Conservation (phyloP, 2,329 filamentous ascomycete species). For the Penicillium sclerotigenum region DNA sequence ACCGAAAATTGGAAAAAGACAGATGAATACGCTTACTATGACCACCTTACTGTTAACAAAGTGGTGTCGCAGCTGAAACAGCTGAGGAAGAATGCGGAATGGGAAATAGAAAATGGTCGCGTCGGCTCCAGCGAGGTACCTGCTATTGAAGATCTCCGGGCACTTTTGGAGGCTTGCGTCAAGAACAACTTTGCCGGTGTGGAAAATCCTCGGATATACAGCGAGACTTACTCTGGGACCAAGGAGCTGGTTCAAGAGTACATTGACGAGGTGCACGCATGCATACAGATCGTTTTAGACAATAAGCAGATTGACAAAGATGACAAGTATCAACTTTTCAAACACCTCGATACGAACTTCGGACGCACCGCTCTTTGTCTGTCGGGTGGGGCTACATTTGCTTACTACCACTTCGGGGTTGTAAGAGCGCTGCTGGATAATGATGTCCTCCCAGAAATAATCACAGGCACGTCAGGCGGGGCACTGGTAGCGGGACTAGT, state of each 20-base stretch:
- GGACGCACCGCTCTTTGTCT: constrained; percentile 89
- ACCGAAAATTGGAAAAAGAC: constrained; percentile 55
- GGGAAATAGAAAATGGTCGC: constrained; percentile 30
- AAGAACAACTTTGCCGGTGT: constrained; percentile 98
- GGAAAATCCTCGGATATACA: constrained; percentile 92
- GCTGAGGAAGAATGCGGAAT: constrained; percentile 41
- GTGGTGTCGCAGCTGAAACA: constrained; percentile 70
- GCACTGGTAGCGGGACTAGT: constrained; percentile 84
- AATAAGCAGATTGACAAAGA: constrained; percentile 66
- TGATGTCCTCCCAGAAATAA: constrained; percentile 81
- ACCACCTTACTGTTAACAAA: constrained; percentile 74
- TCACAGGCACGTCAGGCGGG: constrained; percentile 93
- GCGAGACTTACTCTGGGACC: constrained; percentile 96
- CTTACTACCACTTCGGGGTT: constrained; percentile 95
- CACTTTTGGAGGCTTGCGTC: constrained; percentile 80
- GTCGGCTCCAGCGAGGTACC: constrained; percentile 37
- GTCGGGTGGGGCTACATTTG: constrained; percentile 89
- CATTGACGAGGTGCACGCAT: constrained; percentile 64
- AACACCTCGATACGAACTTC: constrained; percentile 84
- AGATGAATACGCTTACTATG: constrained; percentile 73
- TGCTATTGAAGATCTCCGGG: constrained; percentile 71
- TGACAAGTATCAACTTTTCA: constrained; percentile 78
- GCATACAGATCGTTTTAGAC: constrained; percentile 64
- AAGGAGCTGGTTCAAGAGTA: constrained; percentile 90
- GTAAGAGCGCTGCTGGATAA: constrained; percentile 85